Evolutionary conservation across 2,329 filamentous ascomycete genomes (phyloP), one percentile per base, ranked within the genome.

Genomic region (Mariannaea sp.): DNA sequence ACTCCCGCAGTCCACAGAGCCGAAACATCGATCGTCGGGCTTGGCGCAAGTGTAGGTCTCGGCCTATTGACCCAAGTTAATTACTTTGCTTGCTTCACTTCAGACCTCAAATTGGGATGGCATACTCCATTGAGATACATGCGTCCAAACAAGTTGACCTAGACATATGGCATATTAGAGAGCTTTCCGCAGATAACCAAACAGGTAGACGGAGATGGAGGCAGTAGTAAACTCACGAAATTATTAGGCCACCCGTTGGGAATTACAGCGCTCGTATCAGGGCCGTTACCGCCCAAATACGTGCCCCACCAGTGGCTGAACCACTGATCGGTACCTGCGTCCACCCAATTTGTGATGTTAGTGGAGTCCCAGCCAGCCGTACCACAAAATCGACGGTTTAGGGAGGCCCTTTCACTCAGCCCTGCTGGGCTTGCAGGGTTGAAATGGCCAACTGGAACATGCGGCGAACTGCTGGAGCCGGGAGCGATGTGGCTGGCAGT

Each of bases 191-290:
- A 20, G 9, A 13, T 19, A 22, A n/a, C 5, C 19, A 4, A 6
- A 10, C 8, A 9, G 12, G 6, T 5, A 35, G 19, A 12, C 10
- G 22, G n/a, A n/a, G n/a, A n/a, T n/a, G n/a, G n/a, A n/a, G n/a
- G n/a, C n/a, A n/a, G n/a, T n/a, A n/a, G n/a, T n/a, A n/a, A 7
- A 20, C 17, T 35, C 12, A 45, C 44, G 24, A 47, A 47, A 33
- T 47, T 47, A 19, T 47, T 47, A n/a, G 44, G 44, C 44, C 44
- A 47, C 3, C 24, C 33, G 8, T 47, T 47, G 8, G 44, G 44
- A 38, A 47, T 47, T n/a, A 47, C 44, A 10, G 32, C 32, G 8
- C 32, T 26, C 9, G 44, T 47, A 3, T 17, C 10, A 6, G 32
- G 33, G 10, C 44, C 44, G 17, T 47, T 47, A 4, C 22, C 44